phyloP scores from a whole-genome alignment of 257 asterid species.

The Prunella vulgaris region DNA sequence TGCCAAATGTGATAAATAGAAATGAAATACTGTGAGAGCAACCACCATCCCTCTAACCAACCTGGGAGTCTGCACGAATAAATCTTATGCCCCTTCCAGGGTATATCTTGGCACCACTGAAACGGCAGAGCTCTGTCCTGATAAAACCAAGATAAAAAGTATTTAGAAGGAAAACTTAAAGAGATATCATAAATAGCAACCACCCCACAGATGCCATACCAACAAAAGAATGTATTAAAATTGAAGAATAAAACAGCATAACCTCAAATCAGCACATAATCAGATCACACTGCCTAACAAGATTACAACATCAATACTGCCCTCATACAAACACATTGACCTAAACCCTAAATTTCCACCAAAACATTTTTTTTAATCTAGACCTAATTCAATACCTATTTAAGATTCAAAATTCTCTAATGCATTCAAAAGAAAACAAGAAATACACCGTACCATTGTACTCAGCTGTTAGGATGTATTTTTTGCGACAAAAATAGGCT shows the following conservation, averaged over 20 bases:
- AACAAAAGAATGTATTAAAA: background rate
- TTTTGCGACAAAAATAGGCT: no score
- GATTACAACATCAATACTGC: background rate
- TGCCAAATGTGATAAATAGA: no score
- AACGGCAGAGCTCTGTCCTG: slow-evolving; percentile 79
- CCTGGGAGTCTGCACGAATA: slow-evolving; percentile 72
- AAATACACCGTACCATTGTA: no score
- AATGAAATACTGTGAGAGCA: no score
- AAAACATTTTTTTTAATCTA: background rate
- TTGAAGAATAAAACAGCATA: background rate
- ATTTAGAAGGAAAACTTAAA: background rate
- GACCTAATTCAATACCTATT: background rate
- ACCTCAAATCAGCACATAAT: background rate
- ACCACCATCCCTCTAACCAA: background rate
- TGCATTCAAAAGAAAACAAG: background rate
- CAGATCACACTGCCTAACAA: background rate
- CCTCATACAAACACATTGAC: background rate
- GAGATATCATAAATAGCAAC: background rate
- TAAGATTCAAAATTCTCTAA: background rate
- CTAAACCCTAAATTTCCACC: background rate
- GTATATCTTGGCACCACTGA: slow-evolving; percentile 74
- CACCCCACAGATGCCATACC: background rate
- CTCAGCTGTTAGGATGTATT: no score
- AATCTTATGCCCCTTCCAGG: slow-evolving; percentile 76
- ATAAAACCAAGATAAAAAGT: slow-evolving; percentile 7